Evolutionary conservation across 139 green algal genomes (phyloP).

Genomic region (Micromonas pusilla): DNA sequence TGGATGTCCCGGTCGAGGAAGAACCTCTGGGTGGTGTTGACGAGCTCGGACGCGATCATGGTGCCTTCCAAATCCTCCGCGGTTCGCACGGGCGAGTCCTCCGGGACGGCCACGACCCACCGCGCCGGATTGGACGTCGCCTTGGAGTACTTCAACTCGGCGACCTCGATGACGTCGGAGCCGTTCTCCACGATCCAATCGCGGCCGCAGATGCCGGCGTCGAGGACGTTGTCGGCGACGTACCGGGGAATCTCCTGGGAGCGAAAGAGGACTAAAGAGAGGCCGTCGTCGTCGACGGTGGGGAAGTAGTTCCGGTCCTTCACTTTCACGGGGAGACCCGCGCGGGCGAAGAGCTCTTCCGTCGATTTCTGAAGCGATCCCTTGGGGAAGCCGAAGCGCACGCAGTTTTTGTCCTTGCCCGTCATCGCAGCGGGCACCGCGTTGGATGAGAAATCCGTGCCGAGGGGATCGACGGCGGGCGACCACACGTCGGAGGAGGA

Average conservation of each 20-base stretch:
- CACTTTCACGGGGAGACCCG: constrained; percentile 42
- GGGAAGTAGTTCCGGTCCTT: constrained; percentile 42
- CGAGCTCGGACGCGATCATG: constrained; percentile 44
- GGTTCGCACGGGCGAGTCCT: constrained; percentile 31
- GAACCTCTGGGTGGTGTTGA: constrained; percentile 36
- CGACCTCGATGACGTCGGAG: constrained; percentile 41
- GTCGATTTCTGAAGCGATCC: constrained; percentile 44
- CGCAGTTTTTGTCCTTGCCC: not conserved
- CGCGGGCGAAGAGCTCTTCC: constrained; percentile 40
- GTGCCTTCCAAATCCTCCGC: constrained; percentile 36
- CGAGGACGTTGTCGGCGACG: constrained; percentile 43
- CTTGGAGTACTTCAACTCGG: constrained; percentile 17
- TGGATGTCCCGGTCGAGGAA: constrained; percentile 37
- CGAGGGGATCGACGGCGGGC: not conserved
- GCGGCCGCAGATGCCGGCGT: constrained; percentile 41
- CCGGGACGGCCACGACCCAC: constrained; percentile 45
- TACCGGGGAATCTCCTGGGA: constrained; percentile 41
- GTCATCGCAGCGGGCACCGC: not conserved
- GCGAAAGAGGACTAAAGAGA: constrained; percentile 41
- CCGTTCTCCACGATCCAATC: constrained; percentile 46
- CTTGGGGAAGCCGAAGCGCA: constrained; percentile 44
- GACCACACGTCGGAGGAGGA: not conserved
- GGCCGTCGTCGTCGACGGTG: constrained; percentile 34
- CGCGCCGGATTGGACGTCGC: constrained; percentile 39
- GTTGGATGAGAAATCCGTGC: not conserved